phyloP scores from a whole-genome alignment of 768 basidiomycete species.

The Tylopilus rubrobrunneus region DNA sequence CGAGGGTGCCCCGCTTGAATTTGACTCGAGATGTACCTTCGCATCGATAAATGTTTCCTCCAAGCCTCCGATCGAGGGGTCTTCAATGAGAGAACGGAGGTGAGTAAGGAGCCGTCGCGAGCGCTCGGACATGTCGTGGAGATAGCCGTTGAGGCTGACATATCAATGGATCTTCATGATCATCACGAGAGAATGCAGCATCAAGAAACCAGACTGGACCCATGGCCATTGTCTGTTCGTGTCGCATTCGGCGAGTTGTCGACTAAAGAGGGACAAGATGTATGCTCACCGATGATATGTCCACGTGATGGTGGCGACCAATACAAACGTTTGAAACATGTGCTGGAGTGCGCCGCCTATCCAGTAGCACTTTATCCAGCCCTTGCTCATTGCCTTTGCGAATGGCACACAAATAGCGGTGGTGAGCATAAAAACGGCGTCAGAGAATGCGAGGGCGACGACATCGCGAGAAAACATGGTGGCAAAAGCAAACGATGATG shows the following conservation, averaged over 20 bases:
- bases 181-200: slow-evolving; percentile 83
- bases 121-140: slow-evolving; percentile 52
- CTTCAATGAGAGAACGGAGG: slow-evolving; percentile 45
- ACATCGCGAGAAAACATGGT: slow-evolving; percentile 86
- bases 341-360: slow-evolving; percentile 79
- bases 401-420: slow-evolving; percentile 83
- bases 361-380: slow-evolving; percentile 82
- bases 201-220: slow-evolving; percentile 93
- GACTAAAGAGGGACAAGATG: neutral
- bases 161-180: slow-evolving; percentile 98
- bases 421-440: slow-evolving; percentile 72
- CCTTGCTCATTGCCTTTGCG: slow-evolving; percentile 67
- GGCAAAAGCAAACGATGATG: slow-evolving; percentile 78
- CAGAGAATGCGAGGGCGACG: slow-evolving; percentile 75
- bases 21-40: slow-evolving; percentile 33
- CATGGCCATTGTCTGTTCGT: slow-evolving; percentile 85
- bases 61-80: slow-evolving; percentile 56
- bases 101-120: slow-evolving; percentile 40
- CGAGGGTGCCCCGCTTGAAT: slow-evolving; percentile 19
- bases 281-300: slow-evolving; percentile 72
- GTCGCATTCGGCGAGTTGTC: neutral
- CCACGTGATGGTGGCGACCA: slow-evolving; percentile 80
- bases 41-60: slow-evolving; percentile 55
- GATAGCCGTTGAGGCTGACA: slow-evolving; percentile 80
- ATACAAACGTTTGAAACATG: slow-evolving; percentile 64